Evolutionary conservation across 2,329 filamentous ascomycete species (phyloP), one percentile per base, ranked within the genome.

Genomic region (Falciphora oryzae): DNA sequence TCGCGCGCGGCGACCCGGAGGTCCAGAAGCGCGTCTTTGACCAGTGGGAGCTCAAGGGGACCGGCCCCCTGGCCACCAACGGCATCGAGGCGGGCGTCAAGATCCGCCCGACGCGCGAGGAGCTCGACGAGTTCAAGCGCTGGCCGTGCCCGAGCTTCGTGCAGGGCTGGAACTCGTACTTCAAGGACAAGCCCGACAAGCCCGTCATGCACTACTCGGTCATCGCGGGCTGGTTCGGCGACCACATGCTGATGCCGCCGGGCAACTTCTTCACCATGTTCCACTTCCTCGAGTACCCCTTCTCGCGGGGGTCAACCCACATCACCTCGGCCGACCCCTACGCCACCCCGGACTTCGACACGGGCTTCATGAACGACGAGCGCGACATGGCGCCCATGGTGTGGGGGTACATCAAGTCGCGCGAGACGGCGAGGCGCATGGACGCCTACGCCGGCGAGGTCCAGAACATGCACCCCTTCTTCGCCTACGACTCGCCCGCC

Each of bases 261-360:
- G 89, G 89, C 69, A 92, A 92, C 68, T 92, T 91, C 82, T 92
- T 92, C 79, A 89, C 86, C 72, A 92, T 92, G 89, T 92, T 92
- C 83, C 88, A 91, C 75, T 92, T 92, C 83, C 75, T 92, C 69
- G 87, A 91, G 77, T 91, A 91, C 70, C 89, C 89, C 0, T 92
- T 91, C 83, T 90, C 87, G 22, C 86, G 89, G 69, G 89, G 90
- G 11, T 86, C 76, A 63, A 91, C 85, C 2, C 87, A 92, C 75
- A 91, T 92, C 73, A 83, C 80, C 66, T 89, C 84, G n/a, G 78
- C 89, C 3, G 85, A 91, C 70, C 88, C 89, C 22, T 93, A 93
- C 72, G 90, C 88, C 59, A 79, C 81, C 18, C 90, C 90, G 0
- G 90, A 93, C 77, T 93, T 93, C 70, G 90, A 93, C 73, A 85